Evolutionary conservation across 2,329 filamentous ascomycete genomes (phyloP).

Genomic region (Nectriaceae sp.): DNA sequence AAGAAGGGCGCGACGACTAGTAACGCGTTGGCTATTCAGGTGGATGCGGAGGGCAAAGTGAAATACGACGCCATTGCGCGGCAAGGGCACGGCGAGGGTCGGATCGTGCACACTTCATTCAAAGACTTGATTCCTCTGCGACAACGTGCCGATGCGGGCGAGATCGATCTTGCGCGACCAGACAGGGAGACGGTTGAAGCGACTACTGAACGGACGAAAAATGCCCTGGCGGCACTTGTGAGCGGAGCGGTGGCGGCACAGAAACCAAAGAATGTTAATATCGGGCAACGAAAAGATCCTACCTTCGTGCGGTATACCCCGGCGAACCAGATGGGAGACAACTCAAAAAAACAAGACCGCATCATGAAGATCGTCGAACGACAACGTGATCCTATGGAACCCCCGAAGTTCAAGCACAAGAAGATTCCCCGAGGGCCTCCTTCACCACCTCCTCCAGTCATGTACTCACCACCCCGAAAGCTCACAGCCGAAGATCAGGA

Average conservation of each 20-base stretch:
- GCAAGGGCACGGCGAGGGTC: conserved; percentile 79
- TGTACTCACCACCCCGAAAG: conserved; percentile 93
- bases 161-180: conserved; percentile 83
- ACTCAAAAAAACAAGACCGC: conserved; percentile 84
- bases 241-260: conserved; percentile 86
- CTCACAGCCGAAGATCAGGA: conserved; percentile 97
- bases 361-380: conserved; percentile 98
- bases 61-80: conserved; percentile 95
- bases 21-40: conserved; percentile 90
- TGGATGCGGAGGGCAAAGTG: conserved; percentile 88
- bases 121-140: conserved; percentile 94
- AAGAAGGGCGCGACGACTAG: conserved; percentile 71
- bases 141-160: conserved; percentile 89
- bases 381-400: conserved; percentile 93
- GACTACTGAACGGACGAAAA: conserved; percentile 85
- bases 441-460: conserved; percentile 87
- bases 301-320: conserved; percentile 97
- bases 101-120: conserved; percentile 92
- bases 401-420: conserved; percentile 98
- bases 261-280: conserved; percentile 92
- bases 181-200: conserved; percentile 81
- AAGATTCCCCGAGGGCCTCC: conserved; percentile 94
- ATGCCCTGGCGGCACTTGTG: conserved; percentile 79
- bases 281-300: conserved; percentile 76
- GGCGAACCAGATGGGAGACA: conserved; percentile 91